phyloP scores from a whole-genome alignment of 495 filamentous ascomycete species.

The Tuber calosporum region DNA sequence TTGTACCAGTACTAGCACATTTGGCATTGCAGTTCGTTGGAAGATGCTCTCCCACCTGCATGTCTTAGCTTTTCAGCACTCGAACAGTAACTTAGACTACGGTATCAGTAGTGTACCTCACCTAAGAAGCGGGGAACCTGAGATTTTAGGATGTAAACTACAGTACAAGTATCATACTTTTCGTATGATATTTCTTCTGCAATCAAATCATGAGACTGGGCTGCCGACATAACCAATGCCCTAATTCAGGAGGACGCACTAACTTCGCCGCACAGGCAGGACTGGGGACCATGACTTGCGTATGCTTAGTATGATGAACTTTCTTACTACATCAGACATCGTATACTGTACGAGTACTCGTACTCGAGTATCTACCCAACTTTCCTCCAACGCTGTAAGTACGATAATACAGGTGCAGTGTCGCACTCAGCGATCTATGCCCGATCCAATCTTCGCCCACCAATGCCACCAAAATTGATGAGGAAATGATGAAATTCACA shows the following conservation, averaged over 20 bases:
- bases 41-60: neutral
- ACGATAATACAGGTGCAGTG: neutral
- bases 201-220: neutral
- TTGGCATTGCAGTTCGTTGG: neutral
- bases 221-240: neutral
- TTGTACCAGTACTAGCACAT: neutral
- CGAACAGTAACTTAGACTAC: too few relatives aligned
- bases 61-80: neutral
- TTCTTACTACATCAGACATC: neutral
- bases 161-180: too few relatives aligned
- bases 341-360: too few relatives aligned
- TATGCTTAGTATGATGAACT: neutral
- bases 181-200: neutral
- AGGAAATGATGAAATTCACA: neutral
- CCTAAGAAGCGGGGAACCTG: neutral
- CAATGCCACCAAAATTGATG: neutral
- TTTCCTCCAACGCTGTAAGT: neutral
- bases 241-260: neutral
- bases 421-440: neutral
- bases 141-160: too few relatives aligned
- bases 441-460: neutral
- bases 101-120: too few relatives aligned
- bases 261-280: neutral
- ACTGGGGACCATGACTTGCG: neutral
- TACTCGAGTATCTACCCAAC: too few relatives aligned